Percentiles rank a stretch among this genome's conserved stretches.
Evolutionary conservation across 108 stramenopile species (phyloP).

Genomic region (Nannochloropsis oceanica): DNA sequence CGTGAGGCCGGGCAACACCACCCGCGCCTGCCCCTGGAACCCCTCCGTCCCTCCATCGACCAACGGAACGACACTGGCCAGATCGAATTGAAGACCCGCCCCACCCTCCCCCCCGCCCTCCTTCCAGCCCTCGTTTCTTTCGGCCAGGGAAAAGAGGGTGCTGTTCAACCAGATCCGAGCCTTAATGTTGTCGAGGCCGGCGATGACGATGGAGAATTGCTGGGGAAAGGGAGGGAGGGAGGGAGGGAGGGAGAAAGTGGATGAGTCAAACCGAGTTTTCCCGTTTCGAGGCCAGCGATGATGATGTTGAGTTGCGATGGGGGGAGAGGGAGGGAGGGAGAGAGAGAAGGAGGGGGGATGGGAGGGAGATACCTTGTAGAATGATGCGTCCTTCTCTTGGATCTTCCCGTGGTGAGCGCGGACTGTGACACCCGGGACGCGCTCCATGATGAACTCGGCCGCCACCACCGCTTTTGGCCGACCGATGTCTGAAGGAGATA

Average conservation of each 20-base stretch:
- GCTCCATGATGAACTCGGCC: slow-evolving; percentile 40
- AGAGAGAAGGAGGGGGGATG: neutral
- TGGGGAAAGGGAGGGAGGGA: neutral
- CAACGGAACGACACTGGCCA: slow-evolving; percentile 75
- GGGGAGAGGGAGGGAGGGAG: neutral
- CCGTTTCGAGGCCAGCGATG: no score
- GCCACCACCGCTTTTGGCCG: slow-evolving; percentile 42
- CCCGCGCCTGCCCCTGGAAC: slow-evolving; percentile 91
- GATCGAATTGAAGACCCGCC: neutral
- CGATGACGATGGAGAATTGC: slow-evolving; percentile 70
- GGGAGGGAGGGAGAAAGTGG: neutral
- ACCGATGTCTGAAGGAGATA: slow-evolving; percentile 24
- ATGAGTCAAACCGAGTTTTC: no score
- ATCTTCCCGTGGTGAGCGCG: slow-evolving; percentile 77
- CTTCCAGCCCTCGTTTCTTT: slow-evolving; percentile 7
- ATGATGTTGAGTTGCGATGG: no score
- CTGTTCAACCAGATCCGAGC: slow-evolving; percentile 94
- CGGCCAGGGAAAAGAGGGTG: slow-evolving; percentile 33
- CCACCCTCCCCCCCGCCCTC: slow-evolving; percentile 3
- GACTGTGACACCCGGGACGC: slow-evolving; percentile 43
- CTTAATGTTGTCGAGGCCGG: slow-evolving; percentile 91
- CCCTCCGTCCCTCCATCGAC: slow-evolving; percentile 98
- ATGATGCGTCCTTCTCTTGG: slow-evolving; percentile 77
- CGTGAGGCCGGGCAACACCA: slow-evolving; percentile 87
- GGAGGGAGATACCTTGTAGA: slow-evolving; percentile 38